phyloP scores from a whole-genome alignment of 257 asterid species.

The Gentiana macrophylla region DNA sequence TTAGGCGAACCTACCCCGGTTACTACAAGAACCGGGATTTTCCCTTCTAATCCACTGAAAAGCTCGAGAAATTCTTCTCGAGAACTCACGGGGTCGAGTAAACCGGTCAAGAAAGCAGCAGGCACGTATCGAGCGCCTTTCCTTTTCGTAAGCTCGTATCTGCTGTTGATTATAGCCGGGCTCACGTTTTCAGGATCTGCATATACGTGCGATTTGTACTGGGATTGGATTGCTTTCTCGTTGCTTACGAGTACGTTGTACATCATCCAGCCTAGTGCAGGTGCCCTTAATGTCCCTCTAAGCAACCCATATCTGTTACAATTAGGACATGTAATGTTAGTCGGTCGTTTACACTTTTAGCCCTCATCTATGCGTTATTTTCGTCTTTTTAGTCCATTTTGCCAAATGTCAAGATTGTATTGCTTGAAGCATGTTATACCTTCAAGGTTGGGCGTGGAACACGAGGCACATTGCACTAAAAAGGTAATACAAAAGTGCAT shows the following conservation, averaged over 20 bases:
- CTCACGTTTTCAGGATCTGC: conserved; percentile 88
- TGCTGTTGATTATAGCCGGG: conserved; percentile 48
- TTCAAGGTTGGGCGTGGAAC: too few species aligned
- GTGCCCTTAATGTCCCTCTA: conserved; percentile 86
- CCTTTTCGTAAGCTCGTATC: conserved; percentile 73
- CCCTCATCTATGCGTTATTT: too few species aligned
- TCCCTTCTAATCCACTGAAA: conserved; percentile 54
- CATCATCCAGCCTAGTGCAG: conserved; percentile 99
- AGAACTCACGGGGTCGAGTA: conserved; percentile 77
- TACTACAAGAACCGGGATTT: conserved; percentile 56
- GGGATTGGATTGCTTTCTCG: conserved; percentile 81
- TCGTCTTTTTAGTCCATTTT: too few species aligned
- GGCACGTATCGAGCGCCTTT: conserved; percentile 92
- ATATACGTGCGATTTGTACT: conserved; percentile 91
- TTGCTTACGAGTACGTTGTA: conserved; percentile 93
- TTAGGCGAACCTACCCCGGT: conserved; percentile 56
- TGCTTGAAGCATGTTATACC: too few species aligned
- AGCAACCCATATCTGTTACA: conserved; percentile 64
- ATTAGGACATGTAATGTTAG: neutral
- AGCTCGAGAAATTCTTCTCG: conserved; percentile 72
- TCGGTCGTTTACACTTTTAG: too few species aligned
- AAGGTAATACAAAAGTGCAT: too few species aligned
- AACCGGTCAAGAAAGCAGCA: conserved; percentile 90
- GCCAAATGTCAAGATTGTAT: too few species aligned
- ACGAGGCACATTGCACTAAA: too few species aligned